Base-by-base conservation (phyloP, 768 basidiomycete genomes). In the Agrocybe praecox region DNA sequence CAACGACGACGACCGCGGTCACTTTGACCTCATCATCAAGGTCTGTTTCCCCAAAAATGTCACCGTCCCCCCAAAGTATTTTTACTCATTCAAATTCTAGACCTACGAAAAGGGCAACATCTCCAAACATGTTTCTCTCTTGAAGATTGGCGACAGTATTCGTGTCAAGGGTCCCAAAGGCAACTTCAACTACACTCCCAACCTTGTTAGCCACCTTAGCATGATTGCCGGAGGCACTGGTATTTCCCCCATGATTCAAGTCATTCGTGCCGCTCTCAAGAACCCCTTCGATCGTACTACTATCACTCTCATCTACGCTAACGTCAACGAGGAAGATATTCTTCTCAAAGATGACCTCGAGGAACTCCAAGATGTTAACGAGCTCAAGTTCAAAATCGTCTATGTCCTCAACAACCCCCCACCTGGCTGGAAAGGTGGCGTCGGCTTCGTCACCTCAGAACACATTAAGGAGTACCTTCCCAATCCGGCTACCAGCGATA, bases 141-240 rank as follows among this genome's bases (percentile, higher is more conserved):
- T 98, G 68, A 93, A 90, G 59, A 80, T 96, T 42, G 96, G 96
- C 57, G 88, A 98, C 76, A 88, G 81, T 48, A 80, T 97, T 62
- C 88, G 86, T 62, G 83, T 98, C 78, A 96, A 96, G 73, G 97
- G 97, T 1, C 97, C 97, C 63, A 98, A 94, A 76, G 97, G 97
- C 55, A 88, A 89, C 70, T 98, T 98, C 83, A 83, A 80, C 61
- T 99, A 98, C 76, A 65, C 76, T 44, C 84, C 90, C 2, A 78
- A 80, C 49, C 78, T 95, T 45, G 82, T 89, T n/a, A 77, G 79
- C 62, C 87, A 90, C 65, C 76, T 99, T 55, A 90, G 93, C 68
- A 96, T 99, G 96, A 97, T 99, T 66, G 95, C 96, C 15, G 97
- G 97, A 47, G 97, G 97, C 34, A 98, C 97, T 2, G 97, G 97